Evolutionary conservation across 768 basidiomycete species (phyloP).

Genomic region (Pisolithus tinctorius): DNA sequence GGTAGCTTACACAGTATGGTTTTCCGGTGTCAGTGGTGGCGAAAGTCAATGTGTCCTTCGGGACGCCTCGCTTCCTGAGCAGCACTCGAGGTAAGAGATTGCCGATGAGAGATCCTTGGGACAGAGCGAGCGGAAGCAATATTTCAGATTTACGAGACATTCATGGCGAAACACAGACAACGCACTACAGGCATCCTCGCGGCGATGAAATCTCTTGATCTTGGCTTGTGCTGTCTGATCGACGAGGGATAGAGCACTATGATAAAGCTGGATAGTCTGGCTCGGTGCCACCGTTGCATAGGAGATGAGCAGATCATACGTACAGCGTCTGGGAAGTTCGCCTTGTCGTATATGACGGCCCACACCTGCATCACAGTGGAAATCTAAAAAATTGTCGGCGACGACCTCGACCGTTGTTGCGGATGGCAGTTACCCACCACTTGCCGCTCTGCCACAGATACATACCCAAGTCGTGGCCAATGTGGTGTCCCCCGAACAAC

Average conservation of each 20-base stretch:
- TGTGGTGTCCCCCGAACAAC: background rate
- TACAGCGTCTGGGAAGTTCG: conserved; percentile 30
- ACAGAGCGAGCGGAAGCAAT: background rate
- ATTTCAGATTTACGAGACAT: background rate
- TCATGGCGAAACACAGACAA: conserved; percentile 13
- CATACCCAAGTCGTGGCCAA: background rate
- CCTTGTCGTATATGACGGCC: conserved; percentile 32
- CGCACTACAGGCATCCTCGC: conserved; percentile 70
- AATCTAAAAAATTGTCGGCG: conserved; percentile 7
- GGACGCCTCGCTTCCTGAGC: conserved; percentile 51
- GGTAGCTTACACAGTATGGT: conserved; percentile 60
- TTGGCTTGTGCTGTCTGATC: conserved; percentile 50
- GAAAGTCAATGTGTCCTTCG: conserved; percentile 43
- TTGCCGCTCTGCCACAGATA: background rate
- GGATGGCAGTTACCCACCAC: too few species aligned
- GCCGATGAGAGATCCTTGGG: conserved; percentile 67
- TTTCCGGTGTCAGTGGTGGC: conserved; percentile 58
- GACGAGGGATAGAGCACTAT: conserved; percentile 48
- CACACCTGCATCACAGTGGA: conserved; percentile 34
- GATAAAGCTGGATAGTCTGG: conserved; percentile 45
- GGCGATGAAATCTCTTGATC: conserved; percentile 60
- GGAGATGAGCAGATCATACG: conserved; percentile 7
- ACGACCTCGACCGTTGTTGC: conserved; percentile 1
- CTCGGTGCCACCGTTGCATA: conserved; percentile 1
- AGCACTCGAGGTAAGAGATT: conserved; percentile 64